Conservation (phyloP, 768 basidiomycete species). For the Psilocybe azurescens region DNA sequence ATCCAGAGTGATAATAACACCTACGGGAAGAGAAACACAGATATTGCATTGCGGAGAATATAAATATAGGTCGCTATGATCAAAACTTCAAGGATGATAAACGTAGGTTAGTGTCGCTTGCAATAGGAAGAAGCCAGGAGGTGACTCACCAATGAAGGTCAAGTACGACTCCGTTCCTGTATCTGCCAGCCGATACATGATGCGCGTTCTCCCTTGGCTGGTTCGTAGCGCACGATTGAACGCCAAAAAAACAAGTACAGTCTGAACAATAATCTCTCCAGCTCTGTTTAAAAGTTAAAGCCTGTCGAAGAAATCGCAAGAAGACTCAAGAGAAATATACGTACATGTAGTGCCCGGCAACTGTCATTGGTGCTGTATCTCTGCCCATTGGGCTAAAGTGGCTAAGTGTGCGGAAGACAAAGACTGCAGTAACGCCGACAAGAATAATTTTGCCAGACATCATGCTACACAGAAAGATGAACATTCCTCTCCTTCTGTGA, state of each 20-base stretch:
- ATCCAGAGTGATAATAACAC: background rate
- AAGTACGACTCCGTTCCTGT: background rate
- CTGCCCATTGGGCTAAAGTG: background rate
- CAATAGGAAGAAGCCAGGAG: background rate
- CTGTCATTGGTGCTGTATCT: background rate
- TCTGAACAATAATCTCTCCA: slow-evolving; percentile 1
- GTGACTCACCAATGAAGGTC: background rate
- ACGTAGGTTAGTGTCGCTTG: background rate
- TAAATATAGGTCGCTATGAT: background rate
- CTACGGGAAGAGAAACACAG: slow-evolving; percentile 4
- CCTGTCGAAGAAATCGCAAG: background rate
- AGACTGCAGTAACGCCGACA: background rate
- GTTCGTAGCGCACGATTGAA: background rate
- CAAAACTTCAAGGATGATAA: background rate
- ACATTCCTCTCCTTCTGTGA: background rate
- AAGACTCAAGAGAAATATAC: background rate
- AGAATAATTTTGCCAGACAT: background rate
- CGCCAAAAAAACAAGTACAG: slow-evolving; percentile 1
- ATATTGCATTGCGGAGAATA: background rate
- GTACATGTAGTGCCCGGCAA: background rate
- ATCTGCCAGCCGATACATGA: background rate
- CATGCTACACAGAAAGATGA: background rate
- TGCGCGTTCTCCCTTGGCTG: background rate
- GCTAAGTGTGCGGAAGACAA: background rate
- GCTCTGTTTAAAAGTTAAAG: background rate